Percentiles rank a stretch among this genome's conserved stretches.
These are phyloP conservation scores for Penicillium aurantiogriseum DNA, from an alignment of 2,329 filamentous ascomycete species.

Conservation along the genomic window DNA sequence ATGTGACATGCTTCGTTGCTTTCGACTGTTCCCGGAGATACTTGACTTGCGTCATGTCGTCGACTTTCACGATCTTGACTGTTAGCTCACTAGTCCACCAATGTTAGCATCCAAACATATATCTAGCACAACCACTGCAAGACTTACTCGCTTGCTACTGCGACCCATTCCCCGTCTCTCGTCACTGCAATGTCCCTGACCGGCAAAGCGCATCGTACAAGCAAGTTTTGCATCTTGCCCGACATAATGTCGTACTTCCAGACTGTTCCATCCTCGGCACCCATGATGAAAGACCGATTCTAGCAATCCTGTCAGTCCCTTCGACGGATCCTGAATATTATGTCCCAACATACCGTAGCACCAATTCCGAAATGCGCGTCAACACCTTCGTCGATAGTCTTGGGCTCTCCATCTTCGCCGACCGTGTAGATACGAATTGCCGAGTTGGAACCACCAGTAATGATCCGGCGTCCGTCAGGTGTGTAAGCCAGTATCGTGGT, in stretches of 20 bases:
- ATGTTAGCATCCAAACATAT: slow-evolving; percentile 10
- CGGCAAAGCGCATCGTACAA: slow-evolving; percentile 80
- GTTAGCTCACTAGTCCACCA: slow-evolving; percentile 65
- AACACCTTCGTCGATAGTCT: slow-evolving; percentile 84
- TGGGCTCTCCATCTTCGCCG: slow-evolving; percentile 86
- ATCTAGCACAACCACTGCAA: not conserved
- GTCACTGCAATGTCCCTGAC: slow-evolving; percentile 83
- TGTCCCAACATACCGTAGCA: slow-evolving; percentile 56
- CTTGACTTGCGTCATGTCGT: slow-evolving; percentile 72
- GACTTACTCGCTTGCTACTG: slow-evolving; percentile 84
- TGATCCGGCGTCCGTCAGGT: slow-evolving; percentile 77
- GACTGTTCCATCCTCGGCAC: slow-evolving; percentile 93
- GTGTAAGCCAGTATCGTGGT: slow-evolving; percentile 87
- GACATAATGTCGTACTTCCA: slow-evolving; percentile 82
- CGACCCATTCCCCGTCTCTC: slow-evolving; percentile 79
- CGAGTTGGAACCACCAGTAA: slow-evolving; percentile 92
- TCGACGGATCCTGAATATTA: not conserved
- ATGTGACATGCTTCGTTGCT: slow-evolving; percentile 87
- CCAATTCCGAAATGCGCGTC: slow-evolving; percentile 81
- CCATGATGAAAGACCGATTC: slow-evolving; percentile 82
- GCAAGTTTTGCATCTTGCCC: slow-evolving; percentile 69
- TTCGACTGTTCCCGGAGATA: slow-evolving; percentile 80
- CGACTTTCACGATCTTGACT: slow-evolving; percentile 81
- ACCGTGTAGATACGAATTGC: slow-evolving; percentile 90
- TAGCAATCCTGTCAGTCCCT: slow-evolving; percentile 28